These are phyloP conservation scores for Chrysoporthe deuterocubensis DNA, from an alignment of 2,329 filamentous ascomycete species.

Conservation along the genomic window DNA sequence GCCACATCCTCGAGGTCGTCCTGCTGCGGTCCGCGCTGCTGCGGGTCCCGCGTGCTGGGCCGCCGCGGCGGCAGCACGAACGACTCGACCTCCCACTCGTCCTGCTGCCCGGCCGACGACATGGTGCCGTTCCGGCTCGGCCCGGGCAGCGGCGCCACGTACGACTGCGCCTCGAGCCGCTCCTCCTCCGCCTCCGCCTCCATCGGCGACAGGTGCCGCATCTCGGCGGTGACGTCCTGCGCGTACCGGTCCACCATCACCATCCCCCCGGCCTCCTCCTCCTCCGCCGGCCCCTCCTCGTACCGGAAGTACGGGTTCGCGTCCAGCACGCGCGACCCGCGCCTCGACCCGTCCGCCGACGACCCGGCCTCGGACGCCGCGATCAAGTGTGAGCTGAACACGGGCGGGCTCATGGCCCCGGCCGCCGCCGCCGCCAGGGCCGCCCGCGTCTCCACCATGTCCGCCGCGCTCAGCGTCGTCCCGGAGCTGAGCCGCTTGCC, in stretches of 20 bases:
- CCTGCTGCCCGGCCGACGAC: constrained; percentile 1
- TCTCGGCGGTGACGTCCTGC: constrained; percentile 26
- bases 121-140: constrained; percentile 18
- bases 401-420: constrained; percentile 10
- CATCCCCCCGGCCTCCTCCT: neutral
- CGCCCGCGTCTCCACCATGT: constrained; percentile 2
- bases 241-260: constrained; percentile 11
- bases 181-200: constrained; percentile 22
- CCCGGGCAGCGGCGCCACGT: constrained; percentile 19
- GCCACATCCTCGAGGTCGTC: constrained; percentile 22
- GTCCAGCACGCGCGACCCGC: constrained; percentile 15
- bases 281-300: neutral
- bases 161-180: constrained; percentile 17
- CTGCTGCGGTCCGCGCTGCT: neutral
- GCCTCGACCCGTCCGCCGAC: constrained; percentile 14
- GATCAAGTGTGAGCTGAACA: constrained; percentile 21
- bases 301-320: constrained; percentile 12
- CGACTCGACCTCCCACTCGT: constrained; percentile 25
- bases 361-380: constrained; percentile 27
- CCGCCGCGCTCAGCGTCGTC: constrained; percentile 16
- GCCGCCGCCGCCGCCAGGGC: neutral
- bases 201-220: constrained; percentile 19
- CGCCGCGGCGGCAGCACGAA: constrained; percentile 25
- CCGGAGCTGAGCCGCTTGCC: constrained; percentile 23
- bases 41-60: constrained; percentile 25